Conservation (phyloP, 805 yeast species). For the Yamadazyma takamatsuzukensis region DNA sequence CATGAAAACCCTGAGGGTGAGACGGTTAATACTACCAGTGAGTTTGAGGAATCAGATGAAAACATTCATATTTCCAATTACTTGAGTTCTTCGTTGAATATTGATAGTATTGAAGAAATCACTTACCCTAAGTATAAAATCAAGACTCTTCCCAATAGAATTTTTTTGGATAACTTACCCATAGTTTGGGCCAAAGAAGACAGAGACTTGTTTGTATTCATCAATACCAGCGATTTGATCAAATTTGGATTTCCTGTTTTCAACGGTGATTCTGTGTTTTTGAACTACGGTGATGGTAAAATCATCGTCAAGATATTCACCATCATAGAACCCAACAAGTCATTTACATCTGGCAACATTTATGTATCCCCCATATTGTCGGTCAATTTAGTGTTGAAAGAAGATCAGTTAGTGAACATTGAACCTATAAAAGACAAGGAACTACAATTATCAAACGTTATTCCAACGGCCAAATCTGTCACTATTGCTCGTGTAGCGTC, state of each 20-base stretch:
- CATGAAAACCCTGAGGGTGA: constrained; percentile 12
- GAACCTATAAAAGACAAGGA: constrained; percentile 10
- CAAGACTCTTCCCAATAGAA: constrained; percentile 26
- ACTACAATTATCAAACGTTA: constrained; percentile 19
- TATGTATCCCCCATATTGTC: constrained; percentile 63
- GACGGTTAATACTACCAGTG: constrained; percentile 8
- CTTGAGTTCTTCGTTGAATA: constrained; percentile 25
- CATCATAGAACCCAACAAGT: constrained; percentile 58
- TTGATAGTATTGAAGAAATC: constrained; percentile 8
- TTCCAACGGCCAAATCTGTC: constrained; percentile 58
- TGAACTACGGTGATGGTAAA: constrained; percentile 16
- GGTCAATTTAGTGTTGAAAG: constrained; percentile 43
- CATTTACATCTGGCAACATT: constrained; percentile 33
- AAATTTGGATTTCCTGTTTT: constrained; percentile 53
- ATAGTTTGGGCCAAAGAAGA: constrained; percentile 29
- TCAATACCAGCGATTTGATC: constrained; percentile 49
- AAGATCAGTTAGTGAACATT: constrained; percentile 14
- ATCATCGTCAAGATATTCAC: constrained; percentile 48
- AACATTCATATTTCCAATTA: constrained; percentile 30
- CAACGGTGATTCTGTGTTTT: constrained; percentile 61
- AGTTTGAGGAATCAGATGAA: constrained; percentile 5
- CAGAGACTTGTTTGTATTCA: constrained; percentile 32
- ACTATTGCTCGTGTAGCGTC: constrained; percentile 67
- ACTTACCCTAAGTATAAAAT: constrained; percentile 16
- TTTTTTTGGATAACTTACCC: constrained; percentile 21